These are phyloP conservation scores for barley (Hordeum vulgare) DNA, from an alignment of 176 grass and related monocot genomes.

Conservation along the genomic window DNA sequence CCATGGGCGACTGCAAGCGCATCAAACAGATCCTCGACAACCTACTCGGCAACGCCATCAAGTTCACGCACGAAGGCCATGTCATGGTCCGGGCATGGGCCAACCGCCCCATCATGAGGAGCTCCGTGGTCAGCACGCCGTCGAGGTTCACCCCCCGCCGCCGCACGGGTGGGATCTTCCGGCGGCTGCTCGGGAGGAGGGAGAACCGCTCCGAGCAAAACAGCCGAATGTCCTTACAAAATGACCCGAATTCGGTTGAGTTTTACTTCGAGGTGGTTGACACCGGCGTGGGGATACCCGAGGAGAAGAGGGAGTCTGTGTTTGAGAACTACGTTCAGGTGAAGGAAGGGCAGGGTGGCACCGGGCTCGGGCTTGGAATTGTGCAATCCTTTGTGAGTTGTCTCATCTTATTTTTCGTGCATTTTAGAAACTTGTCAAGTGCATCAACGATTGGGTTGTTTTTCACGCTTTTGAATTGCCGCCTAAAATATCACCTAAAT, in stretches of 20 bases:
- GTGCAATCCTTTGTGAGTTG: slow-evolving; percentile 81
- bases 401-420: neutral
- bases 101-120: slow-evolving; percentile 29
- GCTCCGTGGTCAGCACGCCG: neutral
- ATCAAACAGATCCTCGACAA: slow-evolving; percentile 83
- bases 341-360: slow-evolving; percentile 59
- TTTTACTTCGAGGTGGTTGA: slow-evolving; percentile 75
- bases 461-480: too few relatives aligned
- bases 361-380: slow-evolving; percentile 78
- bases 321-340: slow-evolving; percentile 92
- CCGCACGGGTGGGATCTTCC: neutral
- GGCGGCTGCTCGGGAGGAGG: slow-evolving; percentile 1
- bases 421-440: neutral
- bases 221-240: neutral
- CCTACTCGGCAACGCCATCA: slow-evolving; percentile 70
- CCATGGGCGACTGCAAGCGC: slow-evolving; percentile 45
- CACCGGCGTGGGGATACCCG: slow-evolving; percentile 61
- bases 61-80: slow-evolving; percentile 58
- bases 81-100: slow-evolving; percentile 61
- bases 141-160: slow-evolving; percentile 18
- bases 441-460: neutral
- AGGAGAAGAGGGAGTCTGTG: slow-evolving; percentile 59
- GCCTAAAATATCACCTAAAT: too few relatives aligned
- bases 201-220: neutral
- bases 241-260: slow-evolving; percentile 34